These are phyloP conservation scores for Pleurotus platypus DNA, from an alignment of 768 basidiomycete species.

Conservation along the genomic window DNA sequence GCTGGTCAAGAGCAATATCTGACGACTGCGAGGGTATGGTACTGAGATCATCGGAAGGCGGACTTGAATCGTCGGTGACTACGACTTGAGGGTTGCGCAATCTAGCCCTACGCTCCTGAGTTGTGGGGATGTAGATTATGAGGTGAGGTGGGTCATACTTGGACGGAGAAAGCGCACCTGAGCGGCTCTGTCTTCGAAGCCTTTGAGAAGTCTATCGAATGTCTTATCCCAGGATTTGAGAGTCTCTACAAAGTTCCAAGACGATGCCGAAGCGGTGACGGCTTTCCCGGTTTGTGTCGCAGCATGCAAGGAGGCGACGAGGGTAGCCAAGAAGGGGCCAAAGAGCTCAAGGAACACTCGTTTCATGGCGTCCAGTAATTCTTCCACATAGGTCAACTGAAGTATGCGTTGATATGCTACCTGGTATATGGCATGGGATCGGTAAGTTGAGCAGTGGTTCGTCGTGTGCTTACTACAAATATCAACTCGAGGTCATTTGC, in stretches of 20 bases:
- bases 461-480: slow-evolving; percentile 71
- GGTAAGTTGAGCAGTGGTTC: not conserved
- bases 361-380: slow-evolving; percentile 78
- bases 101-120: slow-evolving; percentile 72
- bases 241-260: slow-evolving; percentile 69
- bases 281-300: slow-evolving; percentile 42
- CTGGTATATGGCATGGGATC: slow-evolving; percentile 32
- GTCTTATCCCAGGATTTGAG: slow-evolving; percentile 79
- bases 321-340: slow-evolving; percentile 76
- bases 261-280: slow-evolving; percentile 29
- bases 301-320: slow-evolving; percentile 80
- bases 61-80: slow-evolving; percentile 33
- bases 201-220: slow-evolving; percentile 73
- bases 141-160: slow-evolving; percentile 1
- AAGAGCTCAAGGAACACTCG: slow-evolving; percentile 84
- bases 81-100: slow-evolving; percentile 37
- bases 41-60: slow-evolving; percentile 59
- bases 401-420: slow-evolving; percentile 96
- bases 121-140: not conserved
- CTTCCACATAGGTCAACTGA: slow-evolving; percentile 90
- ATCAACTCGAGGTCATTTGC: slow-evolving; percentile 95
- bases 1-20: slow-evolving; percentile 66
- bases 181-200: slow-evolving; percentile 73
- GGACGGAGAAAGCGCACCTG: slow-evolving; percentile 36
- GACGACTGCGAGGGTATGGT: slow-evolving; percentile 48